A percentile compares a stretch with the other conserved stretches of the same genome.
phyloP scores from a whole-genome alignment of 805 yeast species.

The Saccharomyces mikatae region DNA sequence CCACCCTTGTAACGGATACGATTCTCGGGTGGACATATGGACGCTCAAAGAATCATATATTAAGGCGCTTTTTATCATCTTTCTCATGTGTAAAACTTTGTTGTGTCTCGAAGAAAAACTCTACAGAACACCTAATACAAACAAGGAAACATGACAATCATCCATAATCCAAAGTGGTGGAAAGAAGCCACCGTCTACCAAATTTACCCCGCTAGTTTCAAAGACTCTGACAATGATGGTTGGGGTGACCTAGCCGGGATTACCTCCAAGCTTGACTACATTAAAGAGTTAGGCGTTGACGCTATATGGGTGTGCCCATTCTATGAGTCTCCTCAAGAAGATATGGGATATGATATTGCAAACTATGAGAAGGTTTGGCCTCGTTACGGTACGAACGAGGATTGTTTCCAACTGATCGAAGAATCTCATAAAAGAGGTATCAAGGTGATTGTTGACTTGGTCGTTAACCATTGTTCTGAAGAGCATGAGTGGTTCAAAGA shows the following conservation, averaged over 20 bases:
- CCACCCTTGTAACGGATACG: too few species aligned
- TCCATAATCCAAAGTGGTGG: neutral
- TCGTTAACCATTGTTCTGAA: neutral
- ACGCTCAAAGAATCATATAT: too few species aligned
- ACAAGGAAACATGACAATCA: neutral
- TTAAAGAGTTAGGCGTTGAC: neutral
- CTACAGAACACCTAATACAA: too few species aligned
- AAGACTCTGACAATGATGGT: neutral
- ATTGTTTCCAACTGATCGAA: neutral
- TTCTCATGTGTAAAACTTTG: too few species aligned
- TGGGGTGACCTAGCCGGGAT: neutral
- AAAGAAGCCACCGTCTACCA: neutral
- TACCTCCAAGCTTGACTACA: neutral
- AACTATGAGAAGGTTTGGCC: neutral
- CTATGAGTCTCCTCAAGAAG: neutral
- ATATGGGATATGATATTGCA: neutral
- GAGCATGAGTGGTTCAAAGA: neutral
- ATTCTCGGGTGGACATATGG: too few species aligned
- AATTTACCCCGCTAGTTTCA: neutral
- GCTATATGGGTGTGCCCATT: neutral
- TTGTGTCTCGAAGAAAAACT: too few species aligned
- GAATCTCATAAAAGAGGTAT: neutral
- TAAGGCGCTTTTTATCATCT: too few species aligned
- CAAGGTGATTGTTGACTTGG: neutral
- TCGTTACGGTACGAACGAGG: neutral